Evolutionary conservation across 805 yeast species (phyloP).

Genomic region (Trichomonascus vanleenenianus): DNA sequence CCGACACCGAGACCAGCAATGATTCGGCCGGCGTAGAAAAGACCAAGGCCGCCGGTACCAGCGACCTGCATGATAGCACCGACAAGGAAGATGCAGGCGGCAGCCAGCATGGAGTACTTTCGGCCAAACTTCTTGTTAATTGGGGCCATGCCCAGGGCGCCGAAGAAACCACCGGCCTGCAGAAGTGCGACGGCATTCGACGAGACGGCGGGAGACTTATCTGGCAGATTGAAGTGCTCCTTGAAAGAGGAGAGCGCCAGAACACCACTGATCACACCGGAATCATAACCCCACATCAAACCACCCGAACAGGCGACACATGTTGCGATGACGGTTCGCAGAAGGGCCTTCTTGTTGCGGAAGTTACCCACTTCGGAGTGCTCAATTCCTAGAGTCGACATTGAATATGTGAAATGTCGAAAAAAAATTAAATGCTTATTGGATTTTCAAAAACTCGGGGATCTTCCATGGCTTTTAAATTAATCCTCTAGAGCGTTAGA

Average conservation of each 20-base stretch:
- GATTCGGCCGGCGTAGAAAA: constrained; percentile 45
- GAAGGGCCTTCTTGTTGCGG: too few species aligned
- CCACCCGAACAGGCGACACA: constrained; percentile 48
- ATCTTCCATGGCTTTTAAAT: too few species aligned
- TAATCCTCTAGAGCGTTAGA: too few species aligned
- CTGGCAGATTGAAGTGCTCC: constrained; percentile 41
- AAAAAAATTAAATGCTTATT: too few species aligned
- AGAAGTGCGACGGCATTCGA: constrained; percentile 72
- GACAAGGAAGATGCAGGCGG: constrained; percentile 40
- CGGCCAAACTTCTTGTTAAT: constrained; percentile 70
- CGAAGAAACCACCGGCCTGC: constrained; percentile 72
- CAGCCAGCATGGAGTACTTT: constrained; percentile 51
- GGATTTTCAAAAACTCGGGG: too few species aligned
- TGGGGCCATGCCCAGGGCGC: constrained; percentile 42
- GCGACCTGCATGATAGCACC: constrained; percentile 32
- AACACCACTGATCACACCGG: constrained; percentile 75
- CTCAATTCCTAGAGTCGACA: too few species aligned
- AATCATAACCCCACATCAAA: constrained; percentile 81
- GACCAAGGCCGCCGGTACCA: constrained; percentile 32
- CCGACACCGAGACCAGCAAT: constrained; percentile 49
- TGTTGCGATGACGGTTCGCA: background rate
- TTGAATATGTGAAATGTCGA: too few species aligned
- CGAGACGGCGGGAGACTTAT: constrained; percentile 41
- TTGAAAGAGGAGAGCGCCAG: constrained; percentile 68
- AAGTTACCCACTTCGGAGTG: too few species aligned